A percentile compares a stretch with the other conserved stretches of the same genome.
Evolutionary conservation across 202 grass and related monocot species (phyloP).

Genomic region (Panicum virgatum): DNA sequence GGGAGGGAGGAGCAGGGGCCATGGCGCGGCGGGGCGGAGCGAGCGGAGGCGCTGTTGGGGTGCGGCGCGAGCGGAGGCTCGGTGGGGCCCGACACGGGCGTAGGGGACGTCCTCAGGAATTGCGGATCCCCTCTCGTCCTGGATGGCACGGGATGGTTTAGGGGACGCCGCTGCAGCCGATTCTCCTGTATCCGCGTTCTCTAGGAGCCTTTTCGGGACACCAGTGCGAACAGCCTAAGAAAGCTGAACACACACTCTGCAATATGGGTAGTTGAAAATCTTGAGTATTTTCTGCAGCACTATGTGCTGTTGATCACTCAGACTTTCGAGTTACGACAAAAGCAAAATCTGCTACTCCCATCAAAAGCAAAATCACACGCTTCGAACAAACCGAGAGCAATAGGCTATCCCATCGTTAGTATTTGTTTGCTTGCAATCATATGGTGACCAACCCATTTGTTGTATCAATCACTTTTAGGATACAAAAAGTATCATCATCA

Average conservation of each 20-base stretch:
- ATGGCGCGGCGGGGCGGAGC: no score
- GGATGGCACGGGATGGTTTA: no score
- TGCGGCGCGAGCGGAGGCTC: no score
- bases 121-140: no score
- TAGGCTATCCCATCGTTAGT: neutral
- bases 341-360: neutral
- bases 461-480: neutral
- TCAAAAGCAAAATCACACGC: neutral
- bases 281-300: neutral
- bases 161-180: no score
- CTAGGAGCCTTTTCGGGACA: no score
- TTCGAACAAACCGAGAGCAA: neutral
- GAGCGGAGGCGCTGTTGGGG: no score
- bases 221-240: no score
- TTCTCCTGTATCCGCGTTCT: no score
- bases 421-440: slow-evolving; percentile 25
- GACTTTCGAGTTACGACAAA: neutral
- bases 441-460: neutral
- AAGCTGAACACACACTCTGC: neutral
- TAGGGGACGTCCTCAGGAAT: no score
- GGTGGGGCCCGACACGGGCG: no score
- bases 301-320: neutral
- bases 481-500: neutral
- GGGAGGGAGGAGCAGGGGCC: no score
- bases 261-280: neutral